Percentiles rank a stretch among this genome's conserved stretches.
Evolutionary conservation across 345 rosid genomes (phyloP).

Genomic region (Gossypium longicalyx): DNA sequence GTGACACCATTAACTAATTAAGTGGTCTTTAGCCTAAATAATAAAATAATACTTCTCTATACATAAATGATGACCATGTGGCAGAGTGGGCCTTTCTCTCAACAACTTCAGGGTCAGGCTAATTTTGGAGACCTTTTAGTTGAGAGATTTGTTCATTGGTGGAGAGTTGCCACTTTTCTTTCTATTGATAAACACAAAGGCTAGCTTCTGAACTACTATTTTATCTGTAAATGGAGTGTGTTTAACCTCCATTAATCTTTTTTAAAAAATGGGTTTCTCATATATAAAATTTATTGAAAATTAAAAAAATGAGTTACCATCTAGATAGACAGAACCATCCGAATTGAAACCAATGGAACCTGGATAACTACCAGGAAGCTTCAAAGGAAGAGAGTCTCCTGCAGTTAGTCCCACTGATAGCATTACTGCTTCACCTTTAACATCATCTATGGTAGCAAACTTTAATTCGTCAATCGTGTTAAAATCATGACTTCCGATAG

Average conservation of each 20-base stretch:
- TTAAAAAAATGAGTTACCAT: constrained; percentile 44
- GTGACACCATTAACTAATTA: not conserved
- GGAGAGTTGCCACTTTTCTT: not conserved
- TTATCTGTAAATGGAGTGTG: not conserved
- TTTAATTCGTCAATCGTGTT: constrained; percentile 39
- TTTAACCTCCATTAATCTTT: not conserved
- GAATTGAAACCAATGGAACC: constrained; percentile 91
- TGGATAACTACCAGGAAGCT: constrained; percentile 75
- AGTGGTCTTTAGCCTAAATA: not conserved
- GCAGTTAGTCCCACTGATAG: constrained; percentile 63
- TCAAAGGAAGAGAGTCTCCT: constrained; percentile 48
- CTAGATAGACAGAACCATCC: constrained; percentile 72
- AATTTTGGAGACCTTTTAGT: not conserved
- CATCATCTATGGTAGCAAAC: constrained; percentile 31
- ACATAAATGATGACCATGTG: not conserved
- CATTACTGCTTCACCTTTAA: constrained; percentile 29
- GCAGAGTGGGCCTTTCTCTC: constrained; percentile 6
- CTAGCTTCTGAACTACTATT: not conserved
- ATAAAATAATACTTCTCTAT: not conserved
- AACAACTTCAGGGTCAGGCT: not conserved
- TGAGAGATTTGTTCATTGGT: not conserved
- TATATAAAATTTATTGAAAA: not conserved
- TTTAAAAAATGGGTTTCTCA: not conserved
- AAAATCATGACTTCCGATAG: constrained; percentile 16
- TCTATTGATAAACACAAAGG: not conserved